Percentiles rank a stretch among this genome's conserved stretches.
Conservation (phyloP, 441 rosid species). For the Populus hybrid region DNA sequence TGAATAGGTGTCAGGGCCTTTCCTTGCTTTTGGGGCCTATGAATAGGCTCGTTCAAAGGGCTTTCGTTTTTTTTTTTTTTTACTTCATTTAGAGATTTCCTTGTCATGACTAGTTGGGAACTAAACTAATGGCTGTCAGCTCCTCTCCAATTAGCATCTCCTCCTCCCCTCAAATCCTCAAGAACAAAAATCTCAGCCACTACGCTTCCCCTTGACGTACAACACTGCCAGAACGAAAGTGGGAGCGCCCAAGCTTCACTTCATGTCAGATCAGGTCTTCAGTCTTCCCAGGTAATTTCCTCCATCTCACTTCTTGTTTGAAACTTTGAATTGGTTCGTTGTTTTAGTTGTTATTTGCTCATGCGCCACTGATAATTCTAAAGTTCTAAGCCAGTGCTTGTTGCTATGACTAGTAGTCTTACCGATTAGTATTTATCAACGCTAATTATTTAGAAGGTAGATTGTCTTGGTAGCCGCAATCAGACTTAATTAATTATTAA, state of each 20-base stretch:
- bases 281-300: slow-evolving; percentile 49
- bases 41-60: no score
- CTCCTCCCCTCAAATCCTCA: slow-evolving; percentile 38
- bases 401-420: background rate
- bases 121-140: slow-evolving; percentile 39
- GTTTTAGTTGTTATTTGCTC: background rate
- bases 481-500: background rate
- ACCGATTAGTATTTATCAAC: background rate
- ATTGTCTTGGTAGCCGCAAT: background rate
- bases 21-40: no score
- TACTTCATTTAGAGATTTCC: no score
- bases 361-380: background rate
- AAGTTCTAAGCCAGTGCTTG: background rate
- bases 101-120: no score
- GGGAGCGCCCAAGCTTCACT: slow-evolving; percentile 61
- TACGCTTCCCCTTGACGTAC: slow-evolving; percentile 57
- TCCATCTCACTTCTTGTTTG: background rate
- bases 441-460: background rate
- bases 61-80: no score
- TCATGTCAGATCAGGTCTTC: slow-evolving; percentile 51
- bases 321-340: background rate
- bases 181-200: slow-evolving; percentile 20
- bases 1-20: no score
- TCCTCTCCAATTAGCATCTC: slow-evolving; percentile 28
- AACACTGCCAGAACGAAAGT: slow-evolving; percentile 43